Evolutionary conservation across 73 alveolate species (phyloP).

Genomic region (Urostyla sp.): DNA sequence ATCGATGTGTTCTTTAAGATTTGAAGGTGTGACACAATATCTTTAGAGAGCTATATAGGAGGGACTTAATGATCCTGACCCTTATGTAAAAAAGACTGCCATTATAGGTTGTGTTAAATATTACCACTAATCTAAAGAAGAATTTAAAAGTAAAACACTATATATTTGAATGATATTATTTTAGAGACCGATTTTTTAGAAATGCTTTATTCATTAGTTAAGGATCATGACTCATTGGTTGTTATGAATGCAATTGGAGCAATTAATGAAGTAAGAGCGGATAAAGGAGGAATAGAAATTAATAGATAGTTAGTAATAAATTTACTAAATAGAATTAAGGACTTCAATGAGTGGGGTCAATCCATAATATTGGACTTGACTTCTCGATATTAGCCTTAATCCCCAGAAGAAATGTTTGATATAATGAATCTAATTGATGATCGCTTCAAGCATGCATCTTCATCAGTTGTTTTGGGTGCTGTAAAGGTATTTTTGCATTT

Average conservation of each 20-base stretch:
- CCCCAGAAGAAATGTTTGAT: conserved; percentile 95
- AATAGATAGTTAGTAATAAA: conserved; percentile 90
- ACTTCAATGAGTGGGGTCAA: conserved; percentile 98
- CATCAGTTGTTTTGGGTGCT: conserved; percentile 96
- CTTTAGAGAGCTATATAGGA: conserved; percentile 90
- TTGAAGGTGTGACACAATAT: conserved; percentile 93
- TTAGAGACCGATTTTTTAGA: conserved; percentile 86
- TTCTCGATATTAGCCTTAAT: conserved; percentile 89
- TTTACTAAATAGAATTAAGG: conserved; percentile 89
- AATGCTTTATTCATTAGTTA: conserved; percentile 87
- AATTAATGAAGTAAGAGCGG: conserved; percentile 93
- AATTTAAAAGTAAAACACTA: conserved; percentile 37
- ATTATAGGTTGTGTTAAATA: conserved; percentile 96
- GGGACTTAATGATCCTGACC: conserved; percentile 96
- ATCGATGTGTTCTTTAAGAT: conserved; percentile 91
- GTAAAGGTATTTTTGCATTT: conserved; percentile 95
- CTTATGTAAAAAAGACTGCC: conserved; percentile 98
- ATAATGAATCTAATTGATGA: conserved; percentile 98
- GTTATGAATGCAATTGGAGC: conserved; percentile 93
- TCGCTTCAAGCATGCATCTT: conserved; percentile 92
- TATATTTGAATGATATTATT: not conserved
- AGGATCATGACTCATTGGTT: conserved; percentile 96
- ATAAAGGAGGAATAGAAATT: conserved; percentile 97
- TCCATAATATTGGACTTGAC: conserved; percentile 88
- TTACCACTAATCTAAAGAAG: conserved; percentile 73